phyloP scores from a whole-genome alignment of 805 yeast genomes.

The Torulaspora delbrueckii region DNA sequence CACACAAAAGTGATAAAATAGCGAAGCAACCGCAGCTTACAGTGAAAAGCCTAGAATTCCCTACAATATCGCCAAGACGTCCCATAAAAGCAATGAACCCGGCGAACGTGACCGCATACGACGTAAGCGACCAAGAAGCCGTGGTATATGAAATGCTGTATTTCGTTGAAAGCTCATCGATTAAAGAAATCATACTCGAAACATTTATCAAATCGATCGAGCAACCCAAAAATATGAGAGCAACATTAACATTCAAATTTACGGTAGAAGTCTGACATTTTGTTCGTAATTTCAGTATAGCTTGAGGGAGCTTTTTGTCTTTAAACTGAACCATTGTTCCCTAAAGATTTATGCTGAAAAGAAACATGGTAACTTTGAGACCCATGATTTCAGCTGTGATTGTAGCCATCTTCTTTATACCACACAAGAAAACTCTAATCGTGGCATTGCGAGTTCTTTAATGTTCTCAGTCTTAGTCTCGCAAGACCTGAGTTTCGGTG shows the following conservation, averaged over 20 bases:
- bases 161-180: constrained; percentile 15
- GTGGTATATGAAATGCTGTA: constrained; percentile 15
- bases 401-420: background rate
- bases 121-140: constrained; percentile 39
- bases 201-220: constrained; percentile 23
- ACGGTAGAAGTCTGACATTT: constrained; percentile 11
- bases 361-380: background rate
- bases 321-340: background rate
- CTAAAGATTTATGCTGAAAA: background rate
- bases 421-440: background rate
- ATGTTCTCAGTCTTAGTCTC: too few relatives aligned
- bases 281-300: background rate
- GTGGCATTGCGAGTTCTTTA: background rate
- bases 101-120: constrained; percentile 43
- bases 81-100: constrained; percentile 43
- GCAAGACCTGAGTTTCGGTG: background rate
- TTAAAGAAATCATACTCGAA: constrained; percentile 21
- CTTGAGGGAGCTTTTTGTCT: background rate
- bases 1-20: constrained; percentile 35
- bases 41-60: constrained; percentile 35
- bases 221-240: constrained; percentile 11
- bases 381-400: background rate
- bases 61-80: constrained; percentile 40
- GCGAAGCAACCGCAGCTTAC: constrained; percentile 25
- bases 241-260: constrained; percentile 17